These are phyloP conservation scores for Fagus sylvatica DNA, from an alignment of 306 rosid species.

Conservation along the genomic window DNA sequence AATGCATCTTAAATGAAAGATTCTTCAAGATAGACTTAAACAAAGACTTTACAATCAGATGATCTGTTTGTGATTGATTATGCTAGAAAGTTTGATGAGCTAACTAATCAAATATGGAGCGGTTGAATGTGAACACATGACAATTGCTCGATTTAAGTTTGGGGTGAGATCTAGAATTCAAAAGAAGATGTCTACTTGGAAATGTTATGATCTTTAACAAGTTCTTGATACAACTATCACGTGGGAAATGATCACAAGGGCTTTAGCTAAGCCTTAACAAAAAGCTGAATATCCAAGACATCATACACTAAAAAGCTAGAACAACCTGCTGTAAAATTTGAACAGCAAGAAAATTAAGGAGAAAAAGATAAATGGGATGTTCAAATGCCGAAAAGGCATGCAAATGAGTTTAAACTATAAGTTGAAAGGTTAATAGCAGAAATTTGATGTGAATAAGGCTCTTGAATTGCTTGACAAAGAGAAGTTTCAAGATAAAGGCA, in stretches of 20 bases:
- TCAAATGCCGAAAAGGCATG: not conserved
- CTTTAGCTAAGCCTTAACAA: not conserved
- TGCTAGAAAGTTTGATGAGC: not conserved
- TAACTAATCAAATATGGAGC: not conserved
- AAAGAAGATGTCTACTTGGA: not conserved
- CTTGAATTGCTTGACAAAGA: too few species aligned
- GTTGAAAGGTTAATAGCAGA: not conserved
- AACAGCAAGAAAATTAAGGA: not conserved
- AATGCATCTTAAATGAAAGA: too few species aligned
- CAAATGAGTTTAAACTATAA: not conserved
- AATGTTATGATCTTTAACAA: not conserved
- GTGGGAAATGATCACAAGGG: not conserved
- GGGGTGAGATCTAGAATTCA: not conserved
- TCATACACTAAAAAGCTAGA: not conserved
- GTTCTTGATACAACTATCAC: not conserved
- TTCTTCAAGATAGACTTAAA: too few species aligned
- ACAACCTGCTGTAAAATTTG: not conserved
- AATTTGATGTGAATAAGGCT: not conserved
- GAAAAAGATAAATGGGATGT: too few species aligned
- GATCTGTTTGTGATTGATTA: not conserved
- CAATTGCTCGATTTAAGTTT: not conserved
- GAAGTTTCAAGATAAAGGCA: not conserved
- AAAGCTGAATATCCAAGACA: not conserved
- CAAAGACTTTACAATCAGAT: too few species aligned
- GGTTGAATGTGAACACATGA: not conserved